phyloP scores from a whole-genome alignment of 768 basidiomycete species.

The Hericium alpestre region DNA sequence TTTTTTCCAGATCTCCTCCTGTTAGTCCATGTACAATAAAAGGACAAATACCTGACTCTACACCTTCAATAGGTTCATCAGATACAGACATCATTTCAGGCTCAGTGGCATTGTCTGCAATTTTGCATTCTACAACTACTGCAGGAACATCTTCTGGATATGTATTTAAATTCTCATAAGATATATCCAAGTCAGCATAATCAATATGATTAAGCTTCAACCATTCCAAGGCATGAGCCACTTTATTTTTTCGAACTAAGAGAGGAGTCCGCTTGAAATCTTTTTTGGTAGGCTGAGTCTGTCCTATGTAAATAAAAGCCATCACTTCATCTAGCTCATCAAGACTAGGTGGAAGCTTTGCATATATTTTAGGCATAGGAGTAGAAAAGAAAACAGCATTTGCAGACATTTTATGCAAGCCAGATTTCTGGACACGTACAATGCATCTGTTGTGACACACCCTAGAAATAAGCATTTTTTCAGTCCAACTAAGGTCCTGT shows the following conservation, averaged over 20 bases:
- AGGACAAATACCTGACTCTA: background rate
- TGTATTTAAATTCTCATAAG: background rate
- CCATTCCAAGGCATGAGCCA: constrained; percentile 12
- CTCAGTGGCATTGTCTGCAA: background rate
- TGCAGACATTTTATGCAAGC: constrained; percentile 12
- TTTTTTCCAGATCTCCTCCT: background rate
- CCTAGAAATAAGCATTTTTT: constrained; percentile 21
- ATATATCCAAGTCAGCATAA: constrained; percentile 9
- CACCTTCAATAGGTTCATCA: background rate
- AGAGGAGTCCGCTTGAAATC: constrained; percentile 18
- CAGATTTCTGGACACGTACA: constrained; percentile 20
- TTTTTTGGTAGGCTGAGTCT: constrained; percentile 15
- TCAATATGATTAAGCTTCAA: constrained; percentile 12
- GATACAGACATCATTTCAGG: background rate
- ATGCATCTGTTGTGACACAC: constrained; percentile 22
- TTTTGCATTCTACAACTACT: background rate
- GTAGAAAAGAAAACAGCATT: constrained; percentile 12
- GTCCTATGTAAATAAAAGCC: constrained; percentile 23
- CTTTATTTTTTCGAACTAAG: constrained; percentile 15
- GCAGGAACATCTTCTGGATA: constrained; percentile 6
- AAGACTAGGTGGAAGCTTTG: constrained; percentile 6
- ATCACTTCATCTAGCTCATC: constrained; percentile 13
- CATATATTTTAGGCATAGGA: constrained; percentile 8
- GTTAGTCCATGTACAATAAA: constrained; percentile 6
- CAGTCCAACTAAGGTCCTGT: constrained; percentile 18